Percentiles rank a stretch among this genome's conserved stretches.
Conservation (phyloP, 805 yeast genomes). For the Candida maris region DNA sequence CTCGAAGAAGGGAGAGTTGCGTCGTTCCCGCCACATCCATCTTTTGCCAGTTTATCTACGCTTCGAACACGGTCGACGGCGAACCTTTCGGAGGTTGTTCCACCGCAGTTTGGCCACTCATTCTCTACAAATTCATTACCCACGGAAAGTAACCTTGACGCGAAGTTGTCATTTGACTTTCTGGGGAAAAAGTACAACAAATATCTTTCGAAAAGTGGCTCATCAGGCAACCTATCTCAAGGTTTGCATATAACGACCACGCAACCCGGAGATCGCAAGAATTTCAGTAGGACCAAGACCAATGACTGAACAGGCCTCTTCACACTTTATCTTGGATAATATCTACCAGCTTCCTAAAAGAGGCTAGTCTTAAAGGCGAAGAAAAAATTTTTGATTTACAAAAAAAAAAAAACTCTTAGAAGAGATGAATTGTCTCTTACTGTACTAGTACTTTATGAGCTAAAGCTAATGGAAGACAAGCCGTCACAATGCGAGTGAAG, state of each 20-base stretch:
- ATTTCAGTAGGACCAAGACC: too few species aligned
- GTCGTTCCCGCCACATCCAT: conserved; percentile 4
- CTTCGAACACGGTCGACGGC: conserved; percentile 31
- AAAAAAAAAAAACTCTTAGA: too few species aligned
- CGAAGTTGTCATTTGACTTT: conserved; percentile 16
- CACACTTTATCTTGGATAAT: too few species aligned
- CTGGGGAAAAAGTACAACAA: conserved; percentile 25
- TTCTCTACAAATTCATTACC: conserved; percentile 15
- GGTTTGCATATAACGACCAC: too few species aligned
- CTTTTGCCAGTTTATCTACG: conserved; percentile 6
- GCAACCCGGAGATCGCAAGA: too few species aligned
- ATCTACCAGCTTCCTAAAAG: too few species aligned
- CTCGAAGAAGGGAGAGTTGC: conserved; percentile 19
- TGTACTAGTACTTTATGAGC: too few species aligned
- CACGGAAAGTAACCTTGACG: conserved; percentile 4
- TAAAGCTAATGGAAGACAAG: not conserved
- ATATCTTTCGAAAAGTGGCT: conserved; percentile 9
- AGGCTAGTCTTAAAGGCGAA: too few species aligned
- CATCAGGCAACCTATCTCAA: conserved; percentile 6
- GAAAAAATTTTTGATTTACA: too few species aligned
- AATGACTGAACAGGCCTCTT: too few species aligned
- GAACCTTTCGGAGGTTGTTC: conserved; percentile 21
- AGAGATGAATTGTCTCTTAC: too few species aligned
- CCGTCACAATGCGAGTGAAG: conserved; percentile 31
- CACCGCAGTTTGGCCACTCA: conserved; percentile 11